Conservation (phyloP, 805 yeast genomes). For the Metschnikowia rubicola region DNA sequence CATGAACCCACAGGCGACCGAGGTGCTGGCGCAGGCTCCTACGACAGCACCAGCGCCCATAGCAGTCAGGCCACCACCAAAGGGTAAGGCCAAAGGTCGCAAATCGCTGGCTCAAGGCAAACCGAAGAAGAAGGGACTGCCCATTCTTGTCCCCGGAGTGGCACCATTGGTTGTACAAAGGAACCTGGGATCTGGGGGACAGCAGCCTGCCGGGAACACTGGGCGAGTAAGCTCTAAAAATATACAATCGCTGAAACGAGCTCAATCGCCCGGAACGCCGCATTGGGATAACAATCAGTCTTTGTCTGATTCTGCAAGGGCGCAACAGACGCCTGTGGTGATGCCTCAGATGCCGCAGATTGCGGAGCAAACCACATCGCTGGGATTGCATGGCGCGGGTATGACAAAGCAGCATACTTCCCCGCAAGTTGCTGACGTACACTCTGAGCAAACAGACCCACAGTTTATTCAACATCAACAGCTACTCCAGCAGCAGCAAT, state of each 20-base stretch:
- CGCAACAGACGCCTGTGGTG: not conserved
- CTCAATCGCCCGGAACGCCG: conserved; percentile 1
- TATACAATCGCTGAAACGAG: not conserved
- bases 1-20: not conserved
- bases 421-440: too few species aligned
- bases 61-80: not conserved
- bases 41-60: too few species aligned
- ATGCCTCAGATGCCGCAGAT: conserved; percentile 2
- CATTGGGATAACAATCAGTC: conserved; percentile 3
- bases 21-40: conserved; percentile 1
- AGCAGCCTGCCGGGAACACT: not conserved
- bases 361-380: not conserved
- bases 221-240: not conserved
- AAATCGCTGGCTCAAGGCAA: conserved; percentile 3
- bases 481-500: conserved; percentile 6
- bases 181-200: not conserved
- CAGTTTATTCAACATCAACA: conserved; percentile 7
- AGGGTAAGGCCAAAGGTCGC: not conserved
- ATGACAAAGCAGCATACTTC: not conserved
- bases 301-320: not conserved
- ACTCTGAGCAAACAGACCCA: not conserved
- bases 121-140: conserved; percentile 6
- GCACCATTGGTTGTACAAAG: conserved; percentile 9
- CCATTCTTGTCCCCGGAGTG: conserved; percentile 9
- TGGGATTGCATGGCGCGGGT: not conserved